Conservation (phyloP, 176 grass and related monocot species). For the Phoenix roebelenii region DNA sequence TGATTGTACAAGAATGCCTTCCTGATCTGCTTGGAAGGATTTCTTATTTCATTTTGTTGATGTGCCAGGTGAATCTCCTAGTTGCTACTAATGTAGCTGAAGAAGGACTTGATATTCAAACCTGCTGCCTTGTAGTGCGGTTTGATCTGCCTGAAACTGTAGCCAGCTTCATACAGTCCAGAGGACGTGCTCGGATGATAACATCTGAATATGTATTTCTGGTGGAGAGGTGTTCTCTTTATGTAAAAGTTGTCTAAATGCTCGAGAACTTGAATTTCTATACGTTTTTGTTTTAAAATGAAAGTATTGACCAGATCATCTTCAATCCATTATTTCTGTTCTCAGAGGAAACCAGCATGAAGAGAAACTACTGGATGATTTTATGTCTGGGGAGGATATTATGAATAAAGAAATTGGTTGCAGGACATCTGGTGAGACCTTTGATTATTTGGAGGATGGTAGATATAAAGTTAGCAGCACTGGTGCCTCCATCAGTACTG, state of each 20-base stretch:
- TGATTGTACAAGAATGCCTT: too few relatives aligned
- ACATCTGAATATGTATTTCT: conserved; percentile 82
- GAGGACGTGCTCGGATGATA: conserved; percentile 80
- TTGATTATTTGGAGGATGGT: conserved; percentile 59
- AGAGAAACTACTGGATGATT: conserved; percentile 66
- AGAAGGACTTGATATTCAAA: conserved; percentile 97
- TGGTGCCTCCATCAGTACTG: conserved; percentile 84
- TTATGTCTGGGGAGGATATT: conserved; percentile 55
- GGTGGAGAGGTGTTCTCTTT: conserved; percentile 54
- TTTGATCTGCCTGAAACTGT: conserved; percentile 97
- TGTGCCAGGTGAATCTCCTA: conserved; percentile 78
- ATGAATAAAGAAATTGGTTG: conserved; percentile 68
- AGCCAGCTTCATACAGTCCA: conserved; percentile 84
- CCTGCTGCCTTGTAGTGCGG: conserved; percentile 87
- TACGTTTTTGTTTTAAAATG: background rate
- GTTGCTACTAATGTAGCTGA: conserved; percentile 94
- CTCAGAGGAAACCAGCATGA: conserved; percentile 62
- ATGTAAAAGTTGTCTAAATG: background rate
- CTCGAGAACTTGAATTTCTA: conserved; percentile 12
- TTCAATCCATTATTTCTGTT: conserved; percentile 5
- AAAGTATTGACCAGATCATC: background rate
- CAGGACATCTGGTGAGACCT: conserved; percentile 66
- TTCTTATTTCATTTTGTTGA: conserved; percentile 15
- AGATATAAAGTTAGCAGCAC: conserved; percentile 62
- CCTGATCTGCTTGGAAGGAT: background rate